These are phyloP conservation scores for Babjeviella inositovora DNA, from an alignment of 805 yeast genomes.

Conservation along the genomic window DNA sequence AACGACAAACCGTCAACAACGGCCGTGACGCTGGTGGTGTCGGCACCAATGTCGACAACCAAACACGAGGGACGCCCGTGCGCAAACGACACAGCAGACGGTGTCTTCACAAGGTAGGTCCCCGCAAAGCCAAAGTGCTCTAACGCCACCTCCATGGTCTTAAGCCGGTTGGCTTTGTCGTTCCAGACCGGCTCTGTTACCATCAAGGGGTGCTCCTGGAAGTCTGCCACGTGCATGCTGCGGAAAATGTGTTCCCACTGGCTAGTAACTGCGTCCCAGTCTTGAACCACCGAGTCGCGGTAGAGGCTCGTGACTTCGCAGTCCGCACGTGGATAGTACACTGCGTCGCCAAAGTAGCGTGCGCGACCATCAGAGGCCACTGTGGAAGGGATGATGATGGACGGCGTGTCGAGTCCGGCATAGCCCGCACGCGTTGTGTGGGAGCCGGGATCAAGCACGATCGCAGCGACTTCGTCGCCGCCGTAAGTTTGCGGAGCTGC, in stretches of 20 bases:
- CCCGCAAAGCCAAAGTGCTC: constrained; percentile 68
- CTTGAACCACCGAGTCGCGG: constrained; percentile 45
- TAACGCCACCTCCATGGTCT: constrained; percentile 54
- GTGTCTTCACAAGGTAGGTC: constrained; percentile 61
- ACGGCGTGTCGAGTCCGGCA: constrained; percentile 87
- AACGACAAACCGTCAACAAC: constrained; percentile 72
- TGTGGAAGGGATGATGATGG: constrained; percentile 64
- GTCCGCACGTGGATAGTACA: constrained; percentile 33
- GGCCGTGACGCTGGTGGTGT: constrained; percentile 60
- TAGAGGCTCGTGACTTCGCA: constrained; percentile 40
- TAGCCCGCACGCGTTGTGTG: constrained; percentile 71
- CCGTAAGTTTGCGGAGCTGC: constrained; percentile 1
- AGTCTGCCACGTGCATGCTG: constrained; percentile 29
- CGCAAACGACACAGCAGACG: constrained; percentile 82
- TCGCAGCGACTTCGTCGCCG: constrained; percentile 77
- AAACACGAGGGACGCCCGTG: constrained; percentile 79
- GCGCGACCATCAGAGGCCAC: too few species aligned
- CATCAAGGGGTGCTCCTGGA: constrained; percentile 57
- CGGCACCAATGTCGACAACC: constrained; percentile 79
- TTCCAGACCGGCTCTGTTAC: constrained; percentile 87
- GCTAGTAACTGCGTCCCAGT: constrained; percentile 77
- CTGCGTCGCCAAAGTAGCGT: constrained; percentile 20
- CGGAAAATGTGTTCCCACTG: constrained; percentile 55
- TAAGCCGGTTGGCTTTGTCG: constrained; percentile 43
- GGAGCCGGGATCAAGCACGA: constrained; percentile 87